These are phyloP conservation scores for Fusarium compactum DNA, from an alignment of 2,329 filamentous ascomycete genomes.

Conservation along the genomic window DNA sequence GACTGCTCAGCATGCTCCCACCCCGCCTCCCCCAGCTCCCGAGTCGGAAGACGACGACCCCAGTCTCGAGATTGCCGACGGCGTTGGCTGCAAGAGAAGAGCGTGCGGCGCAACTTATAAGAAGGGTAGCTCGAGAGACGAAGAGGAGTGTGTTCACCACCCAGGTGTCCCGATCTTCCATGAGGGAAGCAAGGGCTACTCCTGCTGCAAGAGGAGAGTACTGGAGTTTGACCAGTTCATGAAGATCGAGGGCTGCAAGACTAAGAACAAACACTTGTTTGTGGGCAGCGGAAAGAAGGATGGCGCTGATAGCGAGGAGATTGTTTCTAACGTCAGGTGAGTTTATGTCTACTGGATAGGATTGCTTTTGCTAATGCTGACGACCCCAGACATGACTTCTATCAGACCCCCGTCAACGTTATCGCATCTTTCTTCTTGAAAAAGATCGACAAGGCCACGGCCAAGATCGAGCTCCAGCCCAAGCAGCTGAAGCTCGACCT, in stretches of 20 bases:
- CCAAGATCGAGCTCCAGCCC: conserved; percentile 76
- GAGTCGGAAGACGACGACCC: conserved; percentile 92
- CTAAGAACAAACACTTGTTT: conserved; percentile 85
- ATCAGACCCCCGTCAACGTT: conserved; percentile 87
- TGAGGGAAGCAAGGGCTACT: conserved; percentile 97
- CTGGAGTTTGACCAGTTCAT: conserved; percentile 98
- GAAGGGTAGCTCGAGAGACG: conserved; percentile 69
- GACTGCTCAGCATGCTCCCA: conserved; percentile 60
- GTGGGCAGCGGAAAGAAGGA: conserved; percentile 80
- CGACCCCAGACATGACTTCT: conserved; percentile 77
- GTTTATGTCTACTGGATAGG: conserved; percentile 40
- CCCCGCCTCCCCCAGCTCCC: conserved; percentile 70
- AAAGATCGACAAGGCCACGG: conserved; percentile 88
- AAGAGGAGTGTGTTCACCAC: conserved; percentile 87
- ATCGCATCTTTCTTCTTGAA: conserved; percentile 96
- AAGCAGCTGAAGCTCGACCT: conserved; percentile 80
- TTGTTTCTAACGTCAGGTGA: conserved; percentile 81
- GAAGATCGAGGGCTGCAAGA: conserved; percentile 92
- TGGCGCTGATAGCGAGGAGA: conserved; percentile 72
- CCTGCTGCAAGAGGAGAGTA: conserved; percentile 94
- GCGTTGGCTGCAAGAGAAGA: conserved; percentile 80
- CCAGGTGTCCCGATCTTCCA: conserved; percentile 94
- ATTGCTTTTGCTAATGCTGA: conserved; percentile 17
- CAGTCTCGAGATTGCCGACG: conserved; percentile 76
- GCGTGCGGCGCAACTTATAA: conserved; percentile 78